Base-by-base conservation (phyloP, 2,329 filamentous ascomycete species). In the Verruconis gallopava region DNA sequence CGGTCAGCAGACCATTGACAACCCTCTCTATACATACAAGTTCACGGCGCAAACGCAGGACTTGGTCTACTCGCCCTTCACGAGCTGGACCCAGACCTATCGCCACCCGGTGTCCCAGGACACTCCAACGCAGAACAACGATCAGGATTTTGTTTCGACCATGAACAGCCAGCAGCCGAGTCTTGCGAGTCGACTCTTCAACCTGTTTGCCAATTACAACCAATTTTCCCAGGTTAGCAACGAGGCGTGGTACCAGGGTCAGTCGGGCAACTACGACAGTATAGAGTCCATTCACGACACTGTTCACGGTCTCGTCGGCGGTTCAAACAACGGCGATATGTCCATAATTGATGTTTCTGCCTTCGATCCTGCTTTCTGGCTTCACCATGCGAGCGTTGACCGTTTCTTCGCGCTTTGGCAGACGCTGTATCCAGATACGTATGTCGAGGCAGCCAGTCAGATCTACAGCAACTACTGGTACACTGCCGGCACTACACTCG, bases 351-450 rank as follows among this genome's bases (percentile, higher is more conserved):
- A 74, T 71, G 33, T 81, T 50, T 81, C 83, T 2, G 73, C 80
- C 0, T 93, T 85, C 54, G 85, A 93, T 53, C 84, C 84, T 0
- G 63, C 84, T 11, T 88, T 89, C 59, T 83, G 80, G 61, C 61
- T 89, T 5, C 82, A 89, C 52, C 84, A 89, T 51, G 65, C 68
- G 47, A 86, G 82, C 58, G 72, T 85, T 5, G 85, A 93, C 53
- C 74, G 85, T 2, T 59, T 83, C 20, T 75, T 85, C 47, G 75
- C 82, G 21, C 71, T 93, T 46, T 91, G 82, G 82, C 82, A 91
- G 61, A 66, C 70, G 1, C 58, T 91, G 9, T 72, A 91, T 48
- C 81, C 80, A 0, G 63, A 75, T 15, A 72, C 72, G 20, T 89
- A 78, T 62, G 71, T 85, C 4, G 61, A 67, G 17, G 70, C 77